Conservation (phyloP, 164 flowering plant genomes). For the Liriodendron chinense region DNA sequence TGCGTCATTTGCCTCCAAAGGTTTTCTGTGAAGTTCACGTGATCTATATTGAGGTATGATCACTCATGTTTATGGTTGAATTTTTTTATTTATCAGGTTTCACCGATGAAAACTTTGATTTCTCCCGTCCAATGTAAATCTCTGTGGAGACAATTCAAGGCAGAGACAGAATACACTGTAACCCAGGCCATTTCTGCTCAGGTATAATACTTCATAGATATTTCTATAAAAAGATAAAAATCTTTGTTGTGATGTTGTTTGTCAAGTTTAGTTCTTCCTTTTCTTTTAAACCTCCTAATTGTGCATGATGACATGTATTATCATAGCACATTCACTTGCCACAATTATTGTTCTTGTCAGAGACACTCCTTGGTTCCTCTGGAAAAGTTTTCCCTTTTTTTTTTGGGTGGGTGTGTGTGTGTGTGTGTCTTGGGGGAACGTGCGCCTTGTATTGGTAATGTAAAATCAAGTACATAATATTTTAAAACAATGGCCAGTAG, state of each 20-base stretch:
- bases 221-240: background rate
- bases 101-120: slow-evolving; percentile 59
- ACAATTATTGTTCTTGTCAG: no score
- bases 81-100: slow-evolving; percentile 50
- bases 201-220: slow-evolving; percentile 27
- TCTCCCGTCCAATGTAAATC: slow-evolving; percentile 93
- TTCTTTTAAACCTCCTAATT: background rate
- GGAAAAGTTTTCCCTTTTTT: no score
- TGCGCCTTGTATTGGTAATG: no score
- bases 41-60: background rate
- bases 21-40: background rate
- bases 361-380: no score
- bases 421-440: no score
- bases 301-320: no score
- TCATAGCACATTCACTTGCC: no score
- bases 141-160: slow-evolving; percentile 83
- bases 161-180: slow-evolving; percentile 83
- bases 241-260: background rate
- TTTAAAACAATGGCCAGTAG: no score
- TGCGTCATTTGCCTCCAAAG: background rate
- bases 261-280: background rate
- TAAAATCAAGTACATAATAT: no score
- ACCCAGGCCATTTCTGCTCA: slow-evolving; percentile 90
- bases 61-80: background rate
- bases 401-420: no score